Conservation (phyloP, 805 yeast genomes). For the Wickerhamiella kazuoi region DNA sequence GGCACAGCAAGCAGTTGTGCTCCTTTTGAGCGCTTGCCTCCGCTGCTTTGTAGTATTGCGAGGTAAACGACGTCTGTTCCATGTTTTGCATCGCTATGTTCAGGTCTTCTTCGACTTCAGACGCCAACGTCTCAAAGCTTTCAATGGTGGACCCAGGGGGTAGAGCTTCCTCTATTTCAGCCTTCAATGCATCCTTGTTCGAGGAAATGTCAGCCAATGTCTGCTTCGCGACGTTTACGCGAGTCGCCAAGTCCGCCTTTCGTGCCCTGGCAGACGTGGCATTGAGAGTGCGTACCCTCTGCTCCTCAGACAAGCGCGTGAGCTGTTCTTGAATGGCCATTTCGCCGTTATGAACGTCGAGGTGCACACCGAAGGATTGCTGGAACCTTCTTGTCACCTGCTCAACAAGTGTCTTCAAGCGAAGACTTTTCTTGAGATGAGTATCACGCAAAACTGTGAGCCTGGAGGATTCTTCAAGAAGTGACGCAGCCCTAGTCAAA, state of each 20-base stretch:
- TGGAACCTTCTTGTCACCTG: no score
- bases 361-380: no score
- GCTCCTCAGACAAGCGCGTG: no score
- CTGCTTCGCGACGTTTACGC: conserved; percentile 3
- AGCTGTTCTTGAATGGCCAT: no score
- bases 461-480: conserved; percentile 6
- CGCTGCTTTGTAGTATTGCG: conserved; percentile 54
- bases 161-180: neutral
- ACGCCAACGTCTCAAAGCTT: conserved; percentile 23
- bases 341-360: no score
- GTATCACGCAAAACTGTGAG: conserved; percentile 8
- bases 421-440: neutral
- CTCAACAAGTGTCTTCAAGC: neutral
- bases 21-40: conserved; percentile 39
- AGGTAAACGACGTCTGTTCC: conserved; percentile 52
- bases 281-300: no score
- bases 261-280: no score
- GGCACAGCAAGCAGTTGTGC: conserved; percentile 55
- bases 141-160: conserved; percentile 16
- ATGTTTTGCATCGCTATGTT: conserved; percentile 43
- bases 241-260: no score
- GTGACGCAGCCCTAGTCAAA: conserved; percentile 6
- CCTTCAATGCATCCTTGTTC: neutral
- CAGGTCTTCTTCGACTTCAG: conserved; percentile 37
- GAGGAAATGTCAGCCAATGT: neutral